A percentile compares a stretch with the other conserved stretches of the same genome.
Conservation (phyloP, 805 yeast genomes). For the Komagataella pastoris region DNA sequence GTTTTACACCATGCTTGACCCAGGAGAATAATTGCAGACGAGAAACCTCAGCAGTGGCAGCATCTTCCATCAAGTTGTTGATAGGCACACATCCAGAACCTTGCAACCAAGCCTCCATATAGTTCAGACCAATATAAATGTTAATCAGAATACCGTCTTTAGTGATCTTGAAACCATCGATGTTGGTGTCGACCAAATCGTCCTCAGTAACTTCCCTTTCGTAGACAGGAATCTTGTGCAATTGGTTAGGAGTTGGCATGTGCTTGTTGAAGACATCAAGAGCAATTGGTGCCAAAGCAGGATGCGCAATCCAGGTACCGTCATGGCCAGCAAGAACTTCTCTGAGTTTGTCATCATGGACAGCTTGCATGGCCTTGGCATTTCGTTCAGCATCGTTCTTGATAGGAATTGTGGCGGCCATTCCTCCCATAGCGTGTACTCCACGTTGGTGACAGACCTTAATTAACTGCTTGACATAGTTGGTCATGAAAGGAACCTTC, state of each 20-base stretch:
- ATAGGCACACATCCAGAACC: slow-evolving; percentile 81
- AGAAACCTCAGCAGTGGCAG: slow-evolving; percentile 82
- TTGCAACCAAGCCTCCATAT: slow-evolving; percentile 80
- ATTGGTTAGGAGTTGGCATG: slow-evolving; percentile 78
- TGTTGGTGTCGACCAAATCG: slow-evolving; percentile 51
- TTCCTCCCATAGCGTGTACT: slow-evolving; percentile 83
- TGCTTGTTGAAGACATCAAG: slow-evolving; percentile 57
- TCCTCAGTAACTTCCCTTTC: slow-evolving; percentile 29
- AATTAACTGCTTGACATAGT: slow-evolving; percentile 62
- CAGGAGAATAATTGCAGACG: slow-evolving; percentile 76
- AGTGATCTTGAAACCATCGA: slow-evolving; percentile 51
- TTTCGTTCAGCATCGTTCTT: slow-evolving; percentile 55
- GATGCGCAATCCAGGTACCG: slow-evolving; percentile 87
- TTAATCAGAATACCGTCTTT: slow-evolving; percentile 60
- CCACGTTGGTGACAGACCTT: slow-evolving; percentile 65
- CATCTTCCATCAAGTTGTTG: slow-evolving; percentile 79
- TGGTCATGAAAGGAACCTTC: slow-evolving; percentile 72
- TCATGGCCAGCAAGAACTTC: slow-evolving; percentile 75
- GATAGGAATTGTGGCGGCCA: slow-evolving; percentile 83
- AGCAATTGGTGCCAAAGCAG: slow-evolving; percentile 66
- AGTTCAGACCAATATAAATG: slow-evolving; percentile 62
- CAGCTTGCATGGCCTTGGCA: slow-evolving; percentile 56
- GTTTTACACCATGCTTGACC: slow-evolving; percentile 56
- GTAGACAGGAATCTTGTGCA: slow-evolving; percentile 31
- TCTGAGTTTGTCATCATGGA: slow-evolving; percentile 60